Evolutionary conservation across 352 stramenopile genomes (phyloP), one percentile per base, ranked within the genome.

Genomic region (Phytophthora boehmeriae): DNA sequence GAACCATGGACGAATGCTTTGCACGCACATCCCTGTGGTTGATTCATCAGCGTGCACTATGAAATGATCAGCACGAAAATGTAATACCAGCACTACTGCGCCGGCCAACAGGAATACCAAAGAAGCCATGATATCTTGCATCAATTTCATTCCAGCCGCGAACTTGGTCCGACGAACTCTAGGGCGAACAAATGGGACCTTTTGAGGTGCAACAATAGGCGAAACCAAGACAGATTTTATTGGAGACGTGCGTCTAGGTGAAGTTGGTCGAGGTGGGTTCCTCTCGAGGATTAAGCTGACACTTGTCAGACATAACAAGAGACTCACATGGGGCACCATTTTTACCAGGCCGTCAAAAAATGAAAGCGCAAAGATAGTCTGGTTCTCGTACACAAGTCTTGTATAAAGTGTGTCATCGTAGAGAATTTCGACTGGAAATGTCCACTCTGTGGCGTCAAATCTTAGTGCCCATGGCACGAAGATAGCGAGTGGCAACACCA

Each of bases 371-470:
- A 76, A 68, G 22, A 79, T 49, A 44, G 65, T 44, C 45, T 72
- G 72, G 51, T 73, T 71, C 43, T 85, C 72, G 36, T 70, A 59
- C n/a, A 85, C 68, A 10, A 82, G 54, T 27, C 68, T 80, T 27
- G 53, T 48, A 22, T 76, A 85, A 32, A 35, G 55, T 36, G 61
- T 47, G 38, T 85, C 75, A 19, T 67, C 62, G 19, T 82, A 85
- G 3, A 82, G 50, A 2, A 69, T 27, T 25, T 51, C 20, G 17
- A 58, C 45, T 19, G 67, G 42, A 73, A 80, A 30, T 50, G 10
- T 63, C 28, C 41, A 76, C 27, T 17, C 2, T 1, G 48, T 27
- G 13, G 57, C 34, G 27, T 80, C 57, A 43, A 73, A 85, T n/a
- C 46, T 57, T 10, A 35, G 35, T 9, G 65, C 30, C 30, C 45